A percentile compares a stretch with the other conserved stretches of the same genome.
phyloP scores from a whole-genome alignment of 768 basidiomycete species.

The Pluteus cervinus region DNA sequence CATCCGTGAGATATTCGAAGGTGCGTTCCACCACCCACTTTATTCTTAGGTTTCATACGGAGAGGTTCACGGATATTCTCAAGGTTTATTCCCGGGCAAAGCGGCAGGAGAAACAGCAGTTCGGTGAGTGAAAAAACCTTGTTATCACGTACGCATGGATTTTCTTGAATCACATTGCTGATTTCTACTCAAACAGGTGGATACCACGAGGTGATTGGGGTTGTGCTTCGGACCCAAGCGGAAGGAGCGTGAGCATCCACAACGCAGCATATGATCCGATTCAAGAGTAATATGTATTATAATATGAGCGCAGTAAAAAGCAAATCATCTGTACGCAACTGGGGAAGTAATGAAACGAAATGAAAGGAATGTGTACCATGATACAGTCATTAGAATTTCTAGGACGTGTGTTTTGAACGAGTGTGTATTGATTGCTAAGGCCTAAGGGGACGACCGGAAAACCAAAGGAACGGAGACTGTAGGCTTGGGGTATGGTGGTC shows the following conservation, averaged over 20 bases:
- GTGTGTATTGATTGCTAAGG: too few relatives aligned
- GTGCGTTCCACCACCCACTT: conserved; percentile 28
- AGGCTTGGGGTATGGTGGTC: too few relatives aligned
- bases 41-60: too few relatives aligned
- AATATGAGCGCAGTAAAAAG: too few relatives aligned
- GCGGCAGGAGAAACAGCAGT: conserved; percentile 90
- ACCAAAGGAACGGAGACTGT: too few relatives aligned
- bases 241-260: conserved; percentile 93
- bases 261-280: conserved; percentile 72
- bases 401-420: too few relatives aligned
- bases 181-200: conserved; percentile 48
- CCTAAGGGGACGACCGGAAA: too few relatives aligned
- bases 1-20: conserved; percentile 89
- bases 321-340: too few relatives aligned
- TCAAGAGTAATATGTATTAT: conserved; percentile 3
- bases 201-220: conserved; percentile 97
- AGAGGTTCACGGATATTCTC: too few relatives aligned
- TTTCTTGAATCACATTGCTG: conserved; percentile 9
- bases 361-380: too few relatives aligned
- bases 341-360: too few relatives aligned
- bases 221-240: conserved; percentile 90
- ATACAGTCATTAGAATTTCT: too few relatives aligned
- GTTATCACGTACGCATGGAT: conserved; percentile 3
- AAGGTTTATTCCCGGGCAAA: conserved; percentile 78
- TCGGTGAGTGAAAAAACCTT: conserved; percentile 51